phyloP scores from a whole-genome alignment of 371 early-diverging fungal genomes.

The Paraphysoderma sedebokerense region DNA sequence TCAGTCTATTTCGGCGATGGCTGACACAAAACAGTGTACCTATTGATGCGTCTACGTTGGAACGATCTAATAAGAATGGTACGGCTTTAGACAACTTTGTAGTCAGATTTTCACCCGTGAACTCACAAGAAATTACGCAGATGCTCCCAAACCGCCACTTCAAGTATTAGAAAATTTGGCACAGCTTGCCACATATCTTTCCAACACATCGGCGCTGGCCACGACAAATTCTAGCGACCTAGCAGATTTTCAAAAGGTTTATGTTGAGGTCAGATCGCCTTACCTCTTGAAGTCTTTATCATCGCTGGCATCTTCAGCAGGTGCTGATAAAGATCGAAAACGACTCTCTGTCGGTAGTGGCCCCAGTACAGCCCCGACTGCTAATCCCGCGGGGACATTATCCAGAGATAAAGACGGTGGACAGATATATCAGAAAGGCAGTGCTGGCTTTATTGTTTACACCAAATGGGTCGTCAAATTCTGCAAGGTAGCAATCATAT shows the following conservation, averaged over 20 bases:
- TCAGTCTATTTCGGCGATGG: conserved; percentile 29
- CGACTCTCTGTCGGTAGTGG: conserved; percentile 17
- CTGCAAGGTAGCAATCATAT: conserved; percentile 22
- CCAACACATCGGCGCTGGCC: not conserved
- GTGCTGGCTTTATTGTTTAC: conserved; percentile 41
- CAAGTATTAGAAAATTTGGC: conserved; percentile 37
- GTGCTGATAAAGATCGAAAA: conserved; percentile 20
- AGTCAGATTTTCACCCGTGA: too few relatives aligned
- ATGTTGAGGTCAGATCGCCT: conserved; percentile 49
- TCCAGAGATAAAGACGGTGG: conserved; percentile 21
- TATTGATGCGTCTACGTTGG: conserved; percentile 18
- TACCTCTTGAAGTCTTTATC: conserved; percentile 47
- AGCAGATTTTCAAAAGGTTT: conserved; percentile 49
- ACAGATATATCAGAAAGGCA: conserved; percentile 43
- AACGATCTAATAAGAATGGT: conserved; percentile 2
- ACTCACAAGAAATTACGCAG: conserved; percentile 12
- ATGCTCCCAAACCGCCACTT: conserved; percentile 14
- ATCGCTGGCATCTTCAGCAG: conserved; percentile 21
- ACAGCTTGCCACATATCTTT: conserved; percentile 39
- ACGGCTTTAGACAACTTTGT: too few relatives aligned
- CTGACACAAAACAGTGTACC: conserved; percentile 25
- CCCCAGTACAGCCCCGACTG: conserved; percentile 4
- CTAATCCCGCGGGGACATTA: conserved; percentile 10
- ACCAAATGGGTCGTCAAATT: conserved; percentile 35
- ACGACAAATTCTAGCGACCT: conserved; percentile 32